Base-by-base conservation (phyloP, 1,284 basidiomycete species). In the Fomitopsis betulina region DNA sequence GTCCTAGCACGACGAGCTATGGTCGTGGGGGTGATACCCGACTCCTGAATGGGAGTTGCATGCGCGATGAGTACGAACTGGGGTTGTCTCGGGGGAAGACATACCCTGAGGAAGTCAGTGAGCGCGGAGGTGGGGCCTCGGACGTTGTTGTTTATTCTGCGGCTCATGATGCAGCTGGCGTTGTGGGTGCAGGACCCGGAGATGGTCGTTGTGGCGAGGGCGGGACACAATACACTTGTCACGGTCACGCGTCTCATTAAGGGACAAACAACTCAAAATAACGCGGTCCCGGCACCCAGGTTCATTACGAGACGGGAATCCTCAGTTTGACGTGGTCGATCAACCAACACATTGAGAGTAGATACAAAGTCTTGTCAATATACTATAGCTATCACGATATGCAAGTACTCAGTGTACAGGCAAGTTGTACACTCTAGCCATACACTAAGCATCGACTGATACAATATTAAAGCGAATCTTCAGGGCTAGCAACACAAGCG, bases 91-190 rank as follows among this genome's bases (percentile, higher is more conserved):
- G 27, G 27, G n/a, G 8, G 27, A 15, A 53, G 45, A 77, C 84
- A 60, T 62, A 94, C 94, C 65, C 86, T 85, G 19, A 98, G 79
- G 70, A 95, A 98, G 63, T 94, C 93, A 27, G 96, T 97, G 12
- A 98, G 75, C 0, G 96, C 96, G 49, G 93, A 96, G 0, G 91
- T 87, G 0, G 96, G 95, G 0, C 96, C 96, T 19, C 91, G 83
- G 43, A 97, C 87, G 59, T 89, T 89, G 71, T 88, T 89, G 12
- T 17, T 38, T 12, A 21, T 15, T 33, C 65, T 64, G 21, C 71
- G 65, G 61, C 70, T 73, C 73, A 75, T 75, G 37, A 8, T 42
- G 27, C 27, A 30, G 27, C 27, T 30, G 27, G 15, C 38, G 27
- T 30, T 30, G 27, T 8, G 27, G 27, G 27, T 30, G 27, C 27